Evolutionary conservation across 108 stramenopile species (phyloP).

Genomic region (Discostella pseudostelligera): DNA sequence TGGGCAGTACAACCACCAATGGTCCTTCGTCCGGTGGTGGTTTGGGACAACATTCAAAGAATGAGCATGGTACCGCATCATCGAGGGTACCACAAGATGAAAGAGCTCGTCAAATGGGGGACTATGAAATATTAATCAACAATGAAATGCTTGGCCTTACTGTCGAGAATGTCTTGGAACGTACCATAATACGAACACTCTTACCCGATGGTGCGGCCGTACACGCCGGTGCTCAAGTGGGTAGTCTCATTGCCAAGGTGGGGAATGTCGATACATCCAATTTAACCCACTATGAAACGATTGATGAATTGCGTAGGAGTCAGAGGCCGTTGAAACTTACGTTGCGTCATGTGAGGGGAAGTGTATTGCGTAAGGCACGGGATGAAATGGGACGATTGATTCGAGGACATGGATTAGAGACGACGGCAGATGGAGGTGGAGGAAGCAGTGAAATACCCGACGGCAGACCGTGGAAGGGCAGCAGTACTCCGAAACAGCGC

Average conservation of each 20-base stretch:
- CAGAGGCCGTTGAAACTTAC: slow-evolving; percentile 78
- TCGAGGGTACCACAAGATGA: neutral
- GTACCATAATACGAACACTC: slow-evolving; percentile 85
- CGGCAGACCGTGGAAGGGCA: slow-evolving; percentile 36
- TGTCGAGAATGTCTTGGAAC: slow-evolving; percentile 88
- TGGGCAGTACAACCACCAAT: slow-evolving; percentile 4
- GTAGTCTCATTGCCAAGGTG: slow-evolving; percentile 80
- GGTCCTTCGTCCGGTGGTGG: neutral
- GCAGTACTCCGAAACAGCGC: neutral
- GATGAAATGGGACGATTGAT: slow-evolving; percentile 90
- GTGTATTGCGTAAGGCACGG: slow-evolving; percentile 63
- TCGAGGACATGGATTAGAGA: slow-evolving; percentile 49
- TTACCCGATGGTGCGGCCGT: slow-evolving; percentile 81
- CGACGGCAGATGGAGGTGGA: neutral
- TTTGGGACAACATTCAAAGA: neutral
- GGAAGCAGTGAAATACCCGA: neutral
- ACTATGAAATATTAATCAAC: slow-evolving; percentile 72
- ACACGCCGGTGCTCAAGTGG: slow-evolving; percentile 78
- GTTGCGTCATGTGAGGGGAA: slow-evolving; percentile 63
- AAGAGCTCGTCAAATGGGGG: slow-evolving; percentile 12
- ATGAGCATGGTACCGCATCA: neutral
- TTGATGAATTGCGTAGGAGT: slow-evolving; percentile 84
- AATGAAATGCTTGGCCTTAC: slow-evolving; percentile 89
- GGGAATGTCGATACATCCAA: slow-evolving; percentile 80
- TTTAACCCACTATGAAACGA: slow-evolving; percentile 88